Evolutionary conservation across 2,329 filamentous ascomycete species (phyloP).

Genomic region (Penicillium brasilianum): DNA sequence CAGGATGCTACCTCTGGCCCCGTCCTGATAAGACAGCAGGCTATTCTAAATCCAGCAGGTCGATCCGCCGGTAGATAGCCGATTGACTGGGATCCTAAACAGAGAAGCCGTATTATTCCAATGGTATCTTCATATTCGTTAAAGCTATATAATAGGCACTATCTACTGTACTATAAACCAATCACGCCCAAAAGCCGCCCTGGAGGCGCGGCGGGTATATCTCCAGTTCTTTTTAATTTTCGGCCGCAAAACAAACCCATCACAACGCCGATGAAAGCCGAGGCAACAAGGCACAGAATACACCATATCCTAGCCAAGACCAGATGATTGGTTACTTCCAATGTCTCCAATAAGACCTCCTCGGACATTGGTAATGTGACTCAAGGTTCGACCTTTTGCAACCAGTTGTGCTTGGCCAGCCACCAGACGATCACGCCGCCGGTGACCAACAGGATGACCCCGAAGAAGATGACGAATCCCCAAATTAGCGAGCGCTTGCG

Average conservation of each 20-base stretch:
- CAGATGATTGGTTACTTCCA: background rate
- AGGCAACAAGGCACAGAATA: background rate
- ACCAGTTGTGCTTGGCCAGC: conserved; percentile 43
- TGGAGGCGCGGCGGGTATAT: conserved; percentile 32
- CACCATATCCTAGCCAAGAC: background rate
- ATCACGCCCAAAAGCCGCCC: conserved; percentile 19
- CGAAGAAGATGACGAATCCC: conserved; percentile 41
- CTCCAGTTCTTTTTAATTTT: conserved; percentile 16
- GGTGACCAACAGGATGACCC: conserved; percentile 46
- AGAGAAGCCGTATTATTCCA: background rate
- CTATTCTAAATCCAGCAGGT: conserved; percentile 2
- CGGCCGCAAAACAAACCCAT: background rate
- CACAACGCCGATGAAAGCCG: conserved; percentile 5
- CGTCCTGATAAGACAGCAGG: background rate
- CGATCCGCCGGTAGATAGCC: conserved; percentile 4
- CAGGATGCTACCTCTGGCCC: background rate
- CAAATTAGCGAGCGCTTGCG: conserved; percentile 54
- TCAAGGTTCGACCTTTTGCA: conserved; percentile 27
- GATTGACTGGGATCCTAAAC: background rate
- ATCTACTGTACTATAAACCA: conserved; percentile 17
- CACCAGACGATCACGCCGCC: conserved; percentile 54
- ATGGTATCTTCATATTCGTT: conserved; percentile 12
- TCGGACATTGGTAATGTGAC: too few species aligned
- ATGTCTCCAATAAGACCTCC: background rate
- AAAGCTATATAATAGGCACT: conserved; percentile 12